These are phyloP conservation scores for Saccharomycodes ludwigii DNA, from an alignment of 805 yeast species.

Conservation along the genomic window DNA sequence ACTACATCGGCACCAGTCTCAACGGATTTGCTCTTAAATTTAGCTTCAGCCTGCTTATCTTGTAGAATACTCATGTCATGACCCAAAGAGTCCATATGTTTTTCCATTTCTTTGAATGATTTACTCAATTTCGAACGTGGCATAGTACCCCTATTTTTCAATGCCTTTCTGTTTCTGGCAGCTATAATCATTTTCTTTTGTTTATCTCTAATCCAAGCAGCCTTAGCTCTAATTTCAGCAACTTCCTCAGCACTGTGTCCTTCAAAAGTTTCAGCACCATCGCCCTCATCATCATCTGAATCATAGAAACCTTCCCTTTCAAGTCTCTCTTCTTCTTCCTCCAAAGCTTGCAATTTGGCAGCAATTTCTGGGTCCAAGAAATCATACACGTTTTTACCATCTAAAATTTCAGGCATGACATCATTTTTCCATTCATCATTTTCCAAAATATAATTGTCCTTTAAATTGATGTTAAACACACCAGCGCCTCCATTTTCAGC, in stretches of 20 bases:
- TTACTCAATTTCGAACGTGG: constrained; percentile 82
- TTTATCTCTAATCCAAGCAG: constrained; percentile 89
- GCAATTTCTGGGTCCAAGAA: constrained; percentile 94
- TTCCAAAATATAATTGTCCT: constrained; percentile 83
- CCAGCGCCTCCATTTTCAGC: constrained; percentile 98
- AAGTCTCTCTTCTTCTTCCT: constrained; percentile 91
- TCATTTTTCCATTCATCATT: constrained; percentile 98
- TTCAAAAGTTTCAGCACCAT: constrained; percentile 57
- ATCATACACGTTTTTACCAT: constrained; percentile 95
- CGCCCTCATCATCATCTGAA: constrained; percentile 69
- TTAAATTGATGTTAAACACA: constrained; percentile 86
- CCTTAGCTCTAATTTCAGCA: constrained; percentile 64
- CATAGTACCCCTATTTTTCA: constrained; percentile 77
- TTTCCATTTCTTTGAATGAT: constrained; percentile 67
- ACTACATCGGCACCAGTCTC: constrained; percentile 74
- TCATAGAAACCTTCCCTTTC: constrained; percentile 94
- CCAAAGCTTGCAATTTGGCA: constrained; percentile 84
- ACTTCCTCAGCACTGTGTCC: constrained; percentile 56
- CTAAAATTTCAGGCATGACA: constrained; percentile 89
- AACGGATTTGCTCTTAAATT: constrained; percentile 27
- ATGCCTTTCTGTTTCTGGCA: constrained; percentile 73
- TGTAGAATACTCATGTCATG: constrained; percentile 66
- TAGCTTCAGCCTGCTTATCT: constrained; percentile 33
- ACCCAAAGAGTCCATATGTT: constrained; percentile 81
- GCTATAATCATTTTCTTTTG: constrained; percentile 89